Conservation (phyloP, 345 rosid genomes). For the Rhizophora mangle region DNA sequence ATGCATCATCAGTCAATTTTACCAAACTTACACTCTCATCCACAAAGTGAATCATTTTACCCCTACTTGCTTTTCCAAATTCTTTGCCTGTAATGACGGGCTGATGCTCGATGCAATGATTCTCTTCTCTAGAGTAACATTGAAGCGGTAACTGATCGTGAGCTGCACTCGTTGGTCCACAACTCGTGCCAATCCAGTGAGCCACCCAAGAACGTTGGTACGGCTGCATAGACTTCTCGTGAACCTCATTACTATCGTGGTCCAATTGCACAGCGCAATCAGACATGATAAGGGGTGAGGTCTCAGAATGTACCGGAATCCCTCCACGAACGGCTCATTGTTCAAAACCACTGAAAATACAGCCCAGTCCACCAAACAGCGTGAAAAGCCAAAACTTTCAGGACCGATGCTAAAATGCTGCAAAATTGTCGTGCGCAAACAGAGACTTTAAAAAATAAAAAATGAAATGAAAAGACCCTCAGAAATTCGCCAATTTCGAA, state of each 20-base stretch:
- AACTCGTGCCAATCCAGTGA: slow-evolving; percentile 47
- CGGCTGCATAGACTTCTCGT: slow-evolving; percentile 29
- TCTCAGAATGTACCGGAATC: neutral
- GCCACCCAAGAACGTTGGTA: slow-evolving; percentile 61
- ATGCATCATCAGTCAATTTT: slow-evolving; percentile 27
- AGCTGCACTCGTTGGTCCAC: slow-evolving; percentile 19
- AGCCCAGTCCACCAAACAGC: slow-evolving; percentile 15
- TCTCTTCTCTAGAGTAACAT: slow-evolving; percentile 16
- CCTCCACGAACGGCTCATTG: slow-evolving; percentile 16
- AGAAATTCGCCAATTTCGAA: no score
- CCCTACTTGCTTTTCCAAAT: slow-evolving; percentile 22
- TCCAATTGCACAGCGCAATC: slow-evolving; percentile 26
- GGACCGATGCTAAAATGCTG: no score
- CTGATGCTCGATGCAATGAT: slow-evolving; percentile 9
- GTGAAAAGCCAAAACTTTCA: slow-evolving; percentile 2
- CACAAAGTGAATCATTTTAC: slow-evolving; percentile 19
- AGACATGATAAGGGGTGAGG: slow-evolving; percentile 33
- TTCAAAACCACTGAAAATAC: slow-evolving; percentile 21
- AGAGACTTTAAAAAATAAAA: no score
- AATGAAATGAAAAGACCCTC: no score
- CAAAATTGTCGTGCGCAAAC: no score
- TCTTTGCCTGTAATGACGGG: neutral
- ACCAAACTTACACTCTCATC: slow-evolving; percentile 22
- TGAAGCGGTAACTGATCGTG: slow-evolving; percentile 5
- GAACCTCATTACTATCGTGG: slow-evolving; percentile 20